Percentiles rank a stretch among this genome's conserved stretches.
phyloP scores from a whole-genome alignment of 805 yeast genomes.

The Yamadazyma kitorensis region DNA sequence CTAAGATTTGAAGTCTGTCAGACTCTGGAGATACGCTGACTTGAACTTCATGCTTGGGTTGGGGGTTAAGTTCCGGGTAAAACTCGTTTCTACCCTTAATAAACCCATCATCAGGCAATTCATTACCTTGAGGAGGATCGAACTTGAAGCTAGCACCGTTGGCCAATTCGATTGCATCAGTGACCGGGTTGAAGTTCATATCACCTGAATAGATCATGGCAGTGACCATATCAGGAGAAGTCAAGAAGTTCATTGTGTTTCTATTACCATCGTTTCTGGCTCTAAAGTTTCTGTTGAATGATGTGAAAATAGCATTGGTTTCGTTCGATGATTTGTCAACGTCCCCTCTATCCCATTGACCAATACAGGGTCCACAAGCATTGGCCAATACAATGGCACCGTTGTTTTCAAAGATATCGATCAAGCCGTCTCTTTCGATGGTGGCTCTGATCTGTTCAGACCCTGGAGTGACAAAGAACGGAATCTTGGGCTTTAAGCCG shows the following conservation, averaged over 20 bases:
- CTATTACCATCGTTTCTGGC: constrained; percentile 99
- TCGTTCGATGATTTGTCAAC: constrained; percentile 61
- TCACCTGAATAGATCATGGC: constrained; percentile 96
- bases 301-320: constrained; percentile 87
- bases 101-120: constrained; percentile 79
- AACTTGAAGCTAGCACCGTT: constrained; percentile 77
- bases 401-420: constrained; percentile 72
- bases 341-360: constrained; percentile 97
- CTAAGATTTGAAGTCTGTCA: constrained; percentile 86
- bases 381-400: constrained; percentile 94
- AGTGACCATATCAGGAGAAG: constrained; percentile 98
- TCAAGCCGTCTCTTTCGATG: constrained; percentile 90
- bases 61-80: constrained; percentile 71
- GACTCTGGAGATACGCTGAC: constrained; percentile 83
- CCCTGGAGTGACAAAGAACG: constrained; percentile 96
- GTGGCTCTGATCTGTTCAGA: constrained; percentile 98
- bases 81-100: constrained; percentile 69
- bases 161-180: constrained; percentile 72
- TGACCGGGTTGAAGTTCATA: constrained; percentile 86
- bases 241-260: constrained; percentile 93
- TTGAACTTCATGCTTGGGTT: constrained; percentile 54
- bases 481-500: constrained; percentile 86
- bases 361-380: constrained; percentile 99
- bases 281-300: constrained; percentile 96
- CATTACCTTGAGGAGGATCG: constrained; percentile 77